Evolutionary conservation across 805 yeast species (phyloP).

Genomic region (Metschnikowia baotianmanensis): DNA sequence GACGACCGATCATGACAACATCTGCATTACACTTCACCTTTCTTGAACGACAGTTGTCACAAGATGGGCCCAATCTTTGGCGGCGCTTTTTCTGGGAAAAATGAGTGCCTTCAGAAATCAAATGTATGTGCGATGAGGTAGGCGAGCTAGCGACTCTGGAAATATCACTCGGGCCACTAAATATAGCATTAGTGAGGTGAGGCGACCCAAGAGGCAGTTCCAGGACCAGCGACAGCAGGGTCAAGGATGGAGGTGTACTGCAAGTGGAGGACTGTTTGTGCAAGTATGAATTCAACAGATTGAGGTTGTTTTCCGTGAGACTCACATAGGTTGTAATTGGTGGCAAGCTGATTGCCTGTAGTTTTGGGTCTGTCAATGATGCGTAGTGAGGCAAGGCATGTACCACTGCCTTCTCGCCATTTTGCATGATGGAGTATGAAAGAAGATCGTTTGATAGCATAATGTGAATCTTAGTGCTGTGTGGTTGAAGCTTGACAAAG

Average conservation of each 20-base stretch:
- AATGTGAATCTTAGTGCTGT: too few relatives aligned
- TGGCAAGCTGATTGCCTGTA: conserved; percentile 13
- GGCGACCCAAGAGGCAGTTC: conserved; percentile 22
- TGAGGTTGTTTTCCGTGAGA: conserved; percentile 22
- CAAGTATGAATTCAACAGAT: conserved; percentile 17
- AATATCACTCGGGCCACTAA: background rate
- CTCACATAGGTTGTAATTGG: conserved; percentile 16
- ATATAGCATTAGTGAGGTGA: conserved; percentile 2
- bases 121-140: background rate
- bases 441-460: conserved; percentile 30
- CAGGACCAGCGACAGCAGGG: conserved; percentile 21
- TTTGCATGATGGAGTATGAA: conserved; percentile 40
- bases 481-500: too few relatives aligned
- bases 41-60: conserved; percentile 66
- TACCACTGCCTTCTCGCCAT: conserved; percentile 21
- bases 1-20: conserved; percentile 40
- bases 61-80: conserved; percentile 72
- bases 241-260: conserved; percentile 18
- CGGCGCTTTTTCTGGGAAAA: conserved; percentile 35
- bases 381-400: conserved; percentile 20
- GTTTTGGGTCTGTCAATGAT: conserved; percentile 8
- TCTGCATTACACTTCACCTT: conserved; percentile 75
- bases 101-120: background rate
- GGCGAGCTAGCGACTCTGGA: background rate
- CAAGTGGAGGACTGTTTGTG: conserved; percentile 5